phyloP scores from a whole-genome alignment of 108 stramenopile genomes.

The Conticribra weissflogii region DNA sequence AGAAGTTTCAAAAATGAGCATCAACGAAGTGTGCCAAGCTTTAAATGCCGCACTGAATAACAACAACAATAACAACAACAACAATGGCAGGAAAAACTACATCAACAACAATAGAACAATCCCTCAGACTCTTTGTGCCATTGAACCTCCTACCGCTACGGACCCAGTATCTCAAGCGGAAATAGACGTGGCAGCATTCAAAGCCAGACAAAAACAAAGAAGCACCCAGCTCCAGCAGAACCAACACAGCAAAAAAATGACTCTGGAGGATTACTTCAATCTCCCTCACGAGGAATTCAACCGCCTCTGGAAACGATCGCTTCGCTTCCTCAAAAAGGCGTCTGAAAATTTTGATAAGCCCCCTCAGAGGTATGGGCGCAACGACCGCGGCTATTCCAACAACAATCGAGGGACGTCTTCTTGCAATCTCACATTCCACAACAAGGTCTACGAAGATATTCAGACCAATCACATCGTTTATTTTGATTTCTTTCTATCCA shows the following conservation, averaged over 20 bases:
- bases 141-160: no score
- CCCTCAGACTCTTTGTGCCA: no score
- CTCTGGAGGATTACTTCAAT: not conserved
- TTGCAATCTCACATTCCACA: constrained; percentile 12
- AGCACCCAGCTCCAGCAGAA: no score
- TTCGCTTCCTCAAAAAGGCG: constrained; percentile 15
- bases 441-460: constrained; percentile 12
- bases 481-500: constrained; percentile 13
- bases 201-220: no score
- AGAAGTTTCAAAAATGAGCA: not conserved
- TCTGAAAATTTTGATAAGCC: not conserved
- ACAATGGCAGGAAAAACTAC: not conserved
- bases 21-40: not conserved
- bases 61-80: not conserved
- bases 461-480: not conserved
- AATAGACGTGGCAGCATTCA: no score
- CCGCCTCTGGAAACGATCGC: constrained; percentile 11
- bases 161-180: no score
- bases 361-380: not conserved
- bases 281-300: constrained; percentile 8
- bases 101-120: not conserved
- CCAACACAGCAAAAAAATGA: no score
- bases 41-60: not conserved
- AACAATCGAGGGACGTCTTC: not conserved
- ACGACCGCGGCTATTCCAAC: not conserved